phyloP scores from a whole-genome alignment of 768 basidiomycete species.

The Pisolithus tinctorius region DNA sequence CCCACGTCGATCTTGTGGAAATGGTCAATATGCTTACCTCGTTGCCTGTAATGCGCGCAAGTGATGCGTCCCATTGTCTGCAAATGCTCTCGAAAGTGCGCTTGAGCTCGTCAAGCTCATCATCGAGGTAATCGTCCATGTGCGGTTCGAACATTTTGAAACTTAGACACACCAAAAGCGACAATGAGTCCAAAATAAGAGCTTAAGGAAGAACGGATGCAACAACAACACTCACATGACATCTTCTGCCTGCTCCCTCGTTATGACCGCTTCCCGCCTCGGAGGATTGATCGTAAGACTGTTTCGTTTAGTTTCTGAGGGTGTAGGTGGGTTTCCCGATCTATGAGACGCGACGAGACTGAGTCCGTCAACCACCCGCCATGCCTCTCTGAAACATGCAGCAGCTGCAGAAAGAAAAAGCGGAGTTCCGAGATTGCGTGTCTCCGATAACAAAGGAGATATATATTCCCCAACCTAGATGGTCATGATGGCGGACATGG shows the following conservation, averaged over 20 bases:
- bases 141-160: constrained; percentile 93
- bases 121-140: constrained; percentile 97
- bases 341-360: constrained; percentile 31
- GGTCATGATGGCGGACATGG: neutral
- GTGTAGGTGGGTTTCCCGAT: constrained; percentile 2
- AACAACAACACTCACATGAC: constrained; percentile 53
- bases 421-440: constrained; percentile 65
- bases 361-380: constrained; percentile 76
- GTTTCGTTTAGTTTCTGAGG: neutral
- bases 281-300: neutral
- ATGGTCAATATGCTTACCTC: constrained; percentile 31
- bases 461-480: constrained; percentile 83
- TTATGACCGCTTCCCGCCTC: constrained; percentile 35
- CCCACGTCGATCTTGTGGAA: neutral
- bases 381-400: constrained; percentile 84
- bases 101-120: constrained; percentile 83
- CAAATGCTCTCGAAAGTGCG: constrained; percentile 67
- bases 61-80: constrained; percentile 69
- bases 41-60: constrained; percentile 5
- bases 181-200: neutral
- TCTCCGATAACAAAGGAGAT: constrained; percentile 64
- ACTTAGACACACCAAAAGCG: constrained; percentile 33
- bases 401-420: constrained; percentile 80
- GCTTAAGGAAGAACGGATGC: neutral
- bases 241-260: constrained; percentile 62